These are phyloP conservation scores for Litchi chinensis DNA, from an alignment of 345 rosid species.

Conservation along the genomic window DNA sequence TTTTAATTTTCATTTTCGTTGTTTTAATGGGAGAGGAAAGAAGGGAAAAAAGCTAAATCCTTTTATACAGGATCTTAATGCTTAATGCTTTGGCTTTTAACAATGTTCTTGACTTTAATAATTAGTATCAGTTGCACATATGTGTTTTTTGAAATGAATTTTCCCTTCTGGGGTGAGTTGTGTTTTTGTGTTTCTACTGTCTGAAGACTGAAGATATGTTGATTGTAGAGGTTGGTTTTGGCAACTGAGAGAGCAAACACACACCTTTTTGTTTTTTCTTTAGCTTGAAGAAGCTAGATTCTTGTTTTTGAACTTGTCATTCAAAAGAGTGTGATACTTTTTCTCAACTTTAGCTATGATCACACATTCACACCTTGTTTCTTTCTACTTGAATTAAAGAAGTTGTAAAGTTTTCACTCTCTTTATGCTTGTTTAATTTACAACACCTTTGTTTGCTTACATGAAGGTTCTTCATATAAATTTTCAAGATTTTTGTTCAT, in stretches of 20 bases:
- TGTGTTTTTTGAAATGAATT: neutral
- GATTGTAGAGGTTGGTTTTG: neutral
- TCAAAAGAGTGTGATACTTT: neutral
- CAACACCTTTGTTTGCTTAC: constrained; percentile 3
- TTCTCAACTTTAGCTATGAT: neutral
- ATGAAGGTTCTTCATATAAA: neutral
- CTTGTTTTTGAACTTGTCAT: neutral
- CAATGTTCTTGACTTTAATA: neutral
- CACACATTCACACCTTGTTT: neutral
- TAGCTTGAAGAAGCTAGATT: neutral
- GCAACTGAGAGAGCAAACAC: neutral
- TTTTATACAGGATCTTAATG: neutral
- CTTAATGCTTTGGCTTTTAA: neutral
- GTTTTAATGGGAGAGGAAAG: neutral
- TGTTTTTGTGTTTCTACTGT: neutral
- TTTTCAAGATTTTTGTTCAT: neutral
- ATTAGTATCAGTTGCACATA: neutral
- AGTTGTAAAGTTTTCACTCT: neutral
- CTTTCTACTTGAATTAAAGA: neutral
- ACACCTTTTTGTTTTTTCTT: neutral
- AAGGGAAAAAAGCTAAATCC: neutral
- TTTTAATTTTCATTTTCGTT: neutral
- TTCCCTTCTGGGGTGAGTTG: constrained; percentile 6
- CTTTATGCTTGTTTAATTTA: constrained; percentile 1
- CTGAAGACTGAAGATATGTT: neutral